Evolutionary conservation across 495 filamentous ascomycete species (phyloP).

Genomic region (Neurospora africana): DNA sequence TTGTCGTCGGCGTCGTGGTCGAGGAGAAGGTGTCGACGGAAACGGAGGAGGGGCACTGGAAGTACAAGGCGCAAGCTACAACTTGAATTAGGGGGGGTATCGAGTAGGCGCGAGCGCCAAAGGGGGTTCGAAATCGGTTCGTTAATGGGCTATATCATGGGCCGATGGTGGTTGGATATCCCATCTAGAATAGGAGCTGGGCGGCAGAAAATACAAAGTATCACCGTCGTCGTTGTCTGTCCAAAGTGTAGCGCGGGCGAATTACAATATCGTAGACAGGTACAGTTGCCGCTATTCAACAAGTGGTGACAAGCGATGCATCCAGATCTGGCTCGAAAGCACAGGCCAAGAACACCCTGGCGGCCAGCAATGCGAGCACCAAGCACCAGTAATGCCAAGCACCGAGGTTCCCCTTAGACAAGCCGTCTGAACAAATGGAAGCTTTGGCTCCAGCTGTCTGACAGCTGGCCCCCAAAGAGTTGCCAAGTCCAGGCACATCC

Average conservation of each 20-base stretch:
- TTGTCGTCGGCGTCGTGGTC: background rate
- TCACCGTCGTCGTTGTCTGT: background rate
- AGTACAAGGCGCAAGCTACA: background rate
- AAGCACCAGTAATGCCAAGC: constrained; percentile 6
- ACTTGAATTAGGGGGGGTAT: background rate
- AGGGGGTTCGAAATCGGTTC: background rate
- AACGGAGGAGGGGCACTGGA: background rate
- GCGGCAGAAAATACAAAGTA: background rate
- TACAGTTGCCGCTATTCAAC: background rate
- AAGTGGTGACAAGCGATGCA: background rate
- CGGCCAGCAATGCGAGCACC: background rate
- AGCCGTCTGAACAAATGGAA: background rate
- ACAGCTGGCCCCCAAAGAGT: background rate
- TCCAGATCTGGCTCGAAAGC: background rate
- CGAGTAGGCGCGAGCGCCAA: background rate
- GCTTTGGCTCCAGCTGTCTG: background rate
- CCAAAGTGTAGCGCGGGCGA: background rate
- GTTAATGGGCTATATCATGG: constrained; percentile 5
- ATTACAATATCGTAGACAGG: background rate
- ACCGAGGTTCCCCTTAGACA: background rate
- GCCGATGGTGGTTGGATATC: background rate
- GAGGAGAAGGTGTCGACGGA: background rate
- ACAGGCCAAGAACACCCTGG: background rate
- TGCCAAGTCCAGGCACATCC: background rate
- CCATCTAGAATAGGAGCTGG: background rate